A percentile compares a stretch with the other conserved stretches of the same genome.
phyloP scores from a whole-genome alignment of 148 eudicot species.

The Nepenthes mirabilis region DNA sequence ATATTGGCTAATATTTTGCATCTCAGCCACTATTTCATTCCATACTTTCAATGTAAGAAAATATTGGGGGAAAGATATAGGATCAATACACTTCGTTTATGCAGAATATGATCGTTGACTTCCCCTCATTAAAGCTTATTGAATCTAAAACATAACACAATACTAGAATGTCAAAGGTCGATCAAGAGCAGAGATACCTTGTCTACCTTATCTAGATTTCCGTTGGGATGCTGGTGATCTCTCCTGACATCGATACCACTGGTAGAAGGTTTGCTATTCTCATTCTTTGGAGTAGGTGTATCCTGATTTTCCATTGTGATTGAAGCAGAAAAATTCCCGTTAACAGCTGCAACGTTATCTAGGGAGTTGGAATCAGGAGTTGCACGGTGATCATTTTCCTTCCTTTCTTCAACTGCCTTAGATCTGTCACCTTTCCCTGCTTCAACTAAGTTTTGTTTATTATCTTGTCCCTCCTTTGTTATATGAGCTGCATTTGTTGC shows the following conservation, averaged over 20 bases:
- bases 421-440: conserved; percentile 15
- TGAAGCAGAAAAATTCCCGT: conserved; percentile 26
- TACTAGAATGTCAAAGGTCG: too few species aligned
- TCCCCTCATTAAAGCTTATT: too few species aligned
- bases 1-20: too few species aligned
- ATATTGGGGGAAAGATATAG: too few species aligned
- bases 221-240: conserved; percentile 3
- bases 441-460: conserved; percentile 18
- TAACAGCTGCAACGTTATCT: conserved; percentile 13
- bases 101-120: too few species aligned
- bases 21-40: too few species aligned
- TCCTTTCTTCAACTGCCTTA: conserved; percentile 12
- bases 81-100: too few species aligned
- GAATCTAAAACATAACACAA: too few species aligned
- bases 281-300: conserved; percentile 10
- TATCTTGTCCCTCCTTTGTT: conserved; percentile 14
- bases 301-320: conserved; percentile 21
- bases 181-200: neutral
- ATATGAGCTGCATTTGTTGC: conserved; percentile 12
- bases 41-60: too few species aligned
- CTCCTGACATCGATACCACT: conserved; percentile 3
- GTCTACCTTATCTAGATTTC: conserved; percentile 9
- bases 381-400: conserved; percentile 10
- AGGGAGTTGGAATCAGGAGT: conserved; percentile 11
- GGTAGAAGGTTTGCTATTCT: conserved; percentile 12